Conservation (phyloP, 805 yeast genomes). For the Cyberlindnera mississippiensis region DNA sequence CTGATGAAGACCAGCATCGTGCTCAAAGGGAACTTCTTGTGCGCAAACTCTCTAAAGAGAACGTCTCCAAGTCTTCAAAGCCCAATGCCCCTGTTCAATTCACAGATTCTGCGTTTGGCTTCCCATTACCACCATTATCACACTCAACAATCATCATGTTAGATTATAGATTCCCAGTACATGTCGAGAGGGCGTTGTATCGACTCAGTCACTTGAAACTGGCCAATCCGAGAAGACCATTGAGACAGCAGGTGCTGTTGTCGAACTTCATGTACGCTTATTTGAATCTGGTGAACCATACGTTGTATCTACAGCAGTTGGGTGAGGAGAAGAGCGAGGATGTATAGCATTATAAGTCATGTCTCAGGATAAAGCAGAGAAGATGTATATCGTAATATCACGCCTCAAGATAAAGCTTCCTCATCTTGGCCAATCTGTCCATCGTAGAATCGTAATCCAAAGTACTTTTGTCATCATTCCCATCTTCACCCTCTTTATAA, state of each 20-base stretch:
- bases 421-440: constrained; percentile 13
- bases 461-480: background rate
- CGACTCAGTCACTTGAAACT: constrained; percentile 87
- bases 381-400: background rate
- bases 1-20: constrained; percentile 19
- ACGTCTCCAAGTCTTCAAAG: constrained; percentile 33
- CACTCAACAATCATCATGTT: constrained; percentile 74
- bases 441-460: constrained; percentile 1
- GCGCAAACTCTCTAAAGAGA: constrained; percentile 31
- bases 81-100: constrained; percentile 57
- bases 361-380: constrained; percentile 1
- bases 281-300: constrained; percentile 90
- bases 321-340: constrained; percentile 31
- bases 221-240: constrained; percentile 89
- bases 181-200: constrained; percentile 94
- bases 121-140: constrained; percentile 79
- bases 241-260: constrained; percentile 86
- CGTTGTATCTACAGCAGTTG: constrained; percentile 67
- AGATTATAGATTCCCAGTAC: constrained; percentile 85
- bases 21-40: constrained; percentile 19
- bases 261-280: constrained; percentile 98
- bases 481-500: background rate
- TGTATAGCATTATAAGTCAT: no score
- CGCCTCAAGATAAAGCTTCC: constrained; percentile 14
- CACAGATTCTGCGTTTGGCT: constrained; percentile 82